Evolutionary conservation across 768 basidiomycete genomes (phyloP).

Genomic region (Phlegmacium glaucopus): DNA sequence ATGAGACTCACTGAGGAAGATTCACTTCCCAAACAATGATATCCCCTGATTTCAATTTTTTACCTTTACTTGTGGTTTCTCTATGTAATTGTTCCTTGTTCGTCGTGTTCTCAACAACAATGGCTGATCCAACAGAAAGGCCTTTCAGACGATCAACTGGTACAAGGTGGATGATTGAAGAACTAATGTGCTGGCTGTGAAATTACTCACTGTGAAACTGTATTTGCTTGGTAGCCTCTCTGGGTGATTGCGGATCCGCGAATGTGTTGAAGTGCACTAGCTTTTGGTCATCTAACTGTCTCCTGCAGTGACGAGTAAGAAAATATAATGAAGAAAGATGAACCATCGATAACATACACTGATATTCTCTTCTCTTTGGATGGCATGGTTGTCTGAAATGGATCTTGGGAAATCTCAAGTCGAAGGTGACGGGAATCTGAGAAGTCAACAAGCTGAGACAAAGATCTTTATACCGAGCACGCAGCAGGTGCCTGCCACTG

Average conservation of each 20-base stretch:
- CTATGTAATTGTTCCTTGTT: background rate
- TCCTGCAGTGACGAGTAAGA: background rate
- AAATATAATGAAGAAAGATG: background rate
- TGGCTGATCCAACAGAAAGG: too few relatives aligned
- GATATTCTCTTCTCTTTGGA: background rate
- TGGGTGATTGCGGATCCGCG: too few relatives aligned
- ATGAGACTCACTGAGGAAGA: background rate
- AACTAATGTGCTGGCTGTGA: background rate
- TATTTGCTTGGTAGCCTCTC: background rate
- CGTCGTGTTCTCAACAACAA: too few relatives aligned
- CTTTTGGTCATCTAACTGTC: too few relatives aligned
- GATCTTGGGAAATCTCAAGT: too few relatives aligned
- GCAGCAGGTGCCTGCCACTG: constrained; percentile 11
- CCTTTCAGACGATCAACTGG: too few relatives aligned
- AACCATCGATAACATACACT: background rate
- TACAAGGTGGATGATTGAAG: background rate
- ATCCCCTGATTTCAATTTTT: background rate
- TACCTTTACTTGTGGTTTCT: background rate
- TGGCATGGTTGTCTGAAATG: background rate
- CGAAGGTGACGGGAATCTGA: too few relatives aligned
- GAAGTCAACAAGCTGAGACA: too few relatives aligned
- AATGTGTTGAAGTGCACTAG: background rate
- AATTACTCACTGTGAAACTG: background rate
- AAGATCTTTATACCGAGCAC: too few relatives aligned
- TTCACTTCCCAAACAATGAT: background rate